A percentile compares a stretch with the other conserved stretches of the same genome.
phyloP scores from a whole-genome alignment of 2,329 filamentous ascomycete genomes.

The Lachnellula arida region DNA sequence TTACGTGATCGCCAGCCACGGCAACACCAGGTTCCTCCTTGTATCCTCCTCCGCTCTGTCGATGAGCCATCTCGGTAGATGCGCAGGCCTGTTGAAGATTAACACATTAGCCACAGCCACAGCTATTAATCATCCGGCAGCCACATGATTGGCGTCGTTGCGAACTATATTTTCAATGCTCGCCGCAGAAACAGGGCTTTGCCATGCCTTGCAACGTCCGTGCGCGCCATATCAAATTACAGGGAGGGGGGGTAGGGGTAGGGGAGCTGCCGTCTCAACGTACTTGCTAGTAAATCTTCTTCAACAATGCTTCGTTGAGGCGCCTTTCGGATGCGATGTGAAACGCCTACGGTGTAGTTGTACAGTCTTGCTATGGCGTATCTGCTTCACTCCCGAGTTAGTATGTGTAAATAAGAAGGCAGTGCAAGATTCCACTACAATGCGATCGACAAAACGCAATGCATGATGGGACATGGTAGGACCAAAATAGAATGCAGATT shows the following conservation, averaged over 20 bases:
- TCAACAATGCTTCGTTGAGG: slow-evolving; percentile 11
- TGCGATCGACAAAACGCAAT: slow-evolving; percentile 24
- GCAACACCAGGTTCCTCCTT: slow-evolving; percentile 41
- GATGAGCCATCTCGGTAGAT: slow-evolving; percentile 30
- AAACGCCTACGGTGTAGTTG: slow-evolving; percentile 20
- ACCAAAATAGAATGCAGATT: slow-evolving; percentile 21
- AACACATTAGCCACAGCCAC: slow-evolving; percentile 19
- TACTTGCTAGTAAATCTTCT: slow-evolving; percentile 14
- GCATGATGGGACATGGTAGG: slow-evolving; percentile 18
- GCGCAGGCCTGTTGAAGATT: slow-evolving; percentile 11
- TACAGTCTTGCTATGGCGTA: slow-evolving; percentile 11
- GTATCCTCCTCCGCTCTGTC: slow-evolving; percentile 34
- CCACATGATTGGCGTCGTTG: slow-evolving; percentile 15
- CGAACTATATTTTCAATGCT: slow-evolving; percentile 4
- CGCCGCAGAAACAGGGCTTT: slow-evolving; percentile 17
- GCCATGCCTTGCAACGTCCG: slow-evolving; percentile 22
- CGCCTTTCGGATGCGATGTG: slow-evolving; percentile 12
- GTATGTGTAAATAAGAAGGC: slow-evolving; percentile 12
- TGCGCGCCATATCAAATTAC: slow-evolving; percentile 18
- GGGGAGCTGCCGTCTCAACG: slow-evolving; percentile 21
- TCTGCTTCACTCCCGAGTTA: slow-evolving; percentile 19
- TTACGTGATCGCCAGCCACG: slow-evolving; percentile 41
- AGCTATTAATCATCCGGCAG: slow-evolving; percentile 12
- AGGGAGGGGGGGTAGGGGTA: slow-evolving; percentile 17
- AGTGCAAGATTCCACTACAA: slow-evolving; percentile 11